Base-by-base conservation (phyloP, 2,329 filamentous ascomycete species). In the Metarhizium robertsii region DNA sequence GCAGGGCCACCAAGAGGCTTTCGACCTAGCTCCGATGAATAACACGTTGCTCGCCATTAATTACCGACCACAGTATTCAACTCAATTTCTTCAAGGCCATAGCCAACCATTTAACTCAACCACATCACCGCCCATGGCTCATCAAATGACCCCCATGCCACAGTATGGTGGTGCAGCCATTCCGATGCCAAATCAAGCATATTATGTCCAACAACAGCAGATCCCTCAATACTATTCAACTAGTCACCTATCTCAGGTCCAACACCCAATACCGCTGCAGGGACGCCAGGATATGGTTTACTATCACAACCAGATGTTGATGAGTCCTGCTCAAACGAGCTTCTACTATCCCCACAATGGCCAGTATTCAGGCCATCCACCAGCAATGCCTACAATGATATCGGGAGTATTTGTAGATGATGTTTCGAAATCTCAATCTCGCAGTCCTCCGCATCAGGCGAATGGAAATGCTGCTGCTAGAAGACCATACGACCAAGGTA, bases 1-100 rank as follows among this genome's bases (percentile, higher is more conserved):
- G 4, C 60, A 56, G 1, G 54, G 55, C 36, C 61, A 63, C 14
- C 61, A 62, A 50, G 70, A 60, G 4, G 66, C 71, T 7, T 81
- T 77, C 65, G 77, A 76, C 60, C 78, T 80, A 77, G 66, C 61
- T 20, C 59, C 67, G 16, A 72, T 81, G 70, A 66, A 67, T 34
- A 73, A 68, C 59, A 65, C 74, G 51, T 66, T 80, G 34, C 77
- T 78, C 0, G 69, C 71, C 38, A 58, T 66, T 29, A 64, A 62
- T 6, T 77, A 75, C 61, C 70, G 71, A 55, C 66, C 67, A 34
- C 38, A 53, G 7, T 52, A 57, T 8, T 10, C 52, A 47, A 65
- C 64, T 8, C 73, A 72, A 46, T 72, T 73, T 52, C 61, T 66
- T 45, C 69, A 69, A 38, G 66, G 64, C 36, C 63, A 62, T 45